Conservation (phyloP, 257 asterid genomes). For the Anisodus acutangulus region DNA sequence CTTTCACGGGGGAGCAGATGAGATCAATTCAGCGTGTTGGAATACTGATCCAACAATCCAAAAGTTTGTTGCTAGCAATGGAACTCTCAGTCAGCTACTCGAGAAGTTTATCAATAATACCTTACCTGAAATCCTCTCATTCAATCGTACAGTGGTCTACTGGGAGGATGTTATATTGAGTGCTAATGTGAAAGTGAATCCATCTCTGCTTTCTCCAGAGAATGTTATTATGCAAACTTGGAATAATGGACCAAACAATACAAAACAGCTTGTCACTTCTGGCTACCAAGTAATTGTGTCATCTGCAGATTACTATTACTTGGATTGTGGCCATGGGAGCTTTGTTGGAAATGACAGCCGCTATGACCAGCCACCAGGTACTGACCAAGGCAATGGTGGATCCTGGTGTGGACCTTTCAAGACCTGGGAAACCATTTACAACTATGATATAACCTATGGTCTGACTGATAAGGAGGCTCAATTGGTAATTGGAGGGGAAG, state of each 20-base stretch:
- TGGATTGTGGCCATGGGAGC: slow-evolving; percentile 95
- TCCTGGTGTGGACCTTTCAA: slow-evolving; percentile 94
- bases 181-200: slow-evolving; percentile 47
- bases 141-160: slow-evolving; percentile 75
- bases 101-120: slow-evolving; percentile 66
- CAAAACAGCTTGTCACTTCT: slow-evolving; percentile 56
- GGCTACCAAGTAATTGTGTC: slow-evolving; percentile 87
- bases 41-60: slow-evolving; percentile 62
- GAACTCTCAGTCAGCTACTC: slow-evolving; percentile 73
- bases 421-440: slow-evolving; percentile 88
- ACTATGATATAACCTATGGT: slow-evolving; percentile 77
- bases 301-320: slow-evolving; percentile 70
- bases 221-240: slow-evolving; percentile 78
- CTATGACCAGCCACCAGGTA: slow-evolving; percentile 62
- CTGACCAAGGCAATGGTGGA: slow-evolving; percentile 69
- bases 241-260: slow-evolving; percentile 80
- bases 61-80: slow-evolving; percentile 56
- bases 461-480: slow-evolving; percentile 57
- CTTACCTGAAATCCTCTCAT: slow-evolving; percentile 68
- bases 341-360: slow-evolving; percentile 68
- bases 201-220: slow-evolving; percentile 65
- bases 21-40: slow-evolving; percentile 82
- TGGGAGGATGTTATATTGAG: slow-evolving; percentile 90
- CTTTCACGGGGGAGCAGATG: slow-evolving; percentile 86
- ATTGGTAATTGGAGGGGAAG: slow-evolving; percentile 88